Evolutionary conservation across 306 rosid species (phyloP), one percentile per base, ranked within the genome.

Genomic region (Vigna mungo): DNA sequence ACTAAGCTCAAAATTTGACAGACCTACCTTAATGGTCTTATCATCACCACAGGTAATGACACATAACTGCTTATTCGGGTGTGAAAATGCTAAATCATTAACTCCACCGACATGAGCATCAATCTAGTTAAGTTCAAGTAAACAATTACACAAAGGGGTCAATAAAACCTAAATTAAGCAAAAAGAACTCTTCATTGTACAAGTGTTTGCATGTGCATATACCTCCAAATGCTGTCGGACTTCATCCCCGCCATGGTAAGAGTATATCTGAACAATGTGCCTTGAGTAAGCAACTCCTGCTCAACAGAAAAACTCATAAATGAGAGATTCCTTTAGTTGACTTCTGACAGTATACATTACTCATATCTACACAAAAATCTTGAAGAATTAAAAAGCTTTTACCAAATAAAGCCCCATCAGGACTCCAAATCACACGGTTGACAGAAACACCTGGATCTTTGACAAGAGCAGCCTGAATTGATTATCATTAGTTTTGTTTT

Each of bases 81-180:
- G 97, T 41, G 98, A 92, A 86, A 95, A 95, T 71, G 98, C 97
- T 9, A 95, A 81, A 87, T 95, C 98, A 71, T 95, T 95, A 74
- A 90, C 98, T 84, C 98, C 98, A n/a, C 98, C 98, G 16, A 86
- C 87, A 82, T 92, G 98, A 55, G 98, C 98, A 77, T 95, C 98
- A 87, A 95, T 95, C 98, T 94, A 82, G 36, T 77, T 37, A 55
- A 62, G 83, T 59, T 77, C 21, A 71, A 71, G 78, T 77, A 37
- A 44, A 76, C 12, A 71, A 55, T 58, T 55, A 79, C 32, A 55
- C 27, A 60, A 36, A 77, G 6, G n/a, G 23, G 64, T 7, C 20
- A 27, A 62, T 16, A 67, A 83, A 82, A 47, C 47, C 23, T 41
- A 78, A 34, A 74, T 48, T 59, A 72, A 56, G 70, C 61, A 65